These are phyloP conservation scores for Tilletia indica DNA, from an alignment of 1,284 basidiomycete species.

Conservation along the genomic window DNA sequence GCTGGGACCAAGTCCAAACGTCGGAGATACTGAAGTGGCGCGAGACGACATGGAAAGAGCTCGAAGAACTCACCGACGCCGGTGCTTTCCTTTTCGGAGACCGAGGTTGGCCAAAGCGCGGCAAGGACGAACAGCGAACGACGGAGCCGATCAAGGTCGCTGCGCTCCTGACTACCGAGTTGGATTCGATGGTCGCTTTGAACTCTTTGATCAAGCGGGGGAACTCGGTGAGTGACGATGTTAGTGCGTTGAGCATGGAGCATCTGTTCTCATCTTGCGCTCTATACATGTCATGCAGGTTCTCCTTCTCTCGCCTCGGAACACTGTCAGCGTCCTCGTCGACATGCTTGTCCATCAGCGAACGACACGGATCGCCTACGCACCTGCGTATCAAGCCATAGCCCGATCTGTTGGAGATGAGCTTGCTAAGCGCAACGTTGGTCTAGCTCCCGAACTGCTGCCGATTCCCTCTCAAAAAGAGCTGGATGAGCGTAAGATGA, in stretches of 20 bases:
- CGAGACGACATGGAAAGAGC: neutral
- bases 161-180: neutral
- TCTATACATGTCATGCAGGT: neutral
- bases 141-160: constrained; percentile 1
- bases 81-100: neutral
- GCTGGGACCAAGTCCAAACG: too few species aligned
- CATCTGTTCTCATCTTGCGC: too few species aligned
- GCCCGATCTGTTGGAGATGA: neutral
- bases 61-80: neutral
- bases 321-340: neutral
- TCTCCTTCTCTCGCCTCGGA: neutral
- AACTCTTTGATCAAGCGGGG: neutral
- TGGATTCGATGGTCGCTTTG: neutral
- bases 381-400: neutral
- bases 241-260: too few species aligned
- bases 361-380: neutral
- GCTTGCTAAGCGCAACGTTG: too few species aligned
- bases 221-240: neutral
- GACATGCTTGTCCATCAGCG: neutral
- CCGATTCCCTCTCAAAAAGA: too few species aligned
- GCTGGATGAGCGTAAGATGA: too few species aligned
- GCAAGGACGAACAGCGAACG: neutral
- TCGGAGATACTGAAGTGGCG: neutral
- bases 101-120: neutral
- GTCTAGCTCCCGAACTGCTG: too few species aligned